phyloP scores from a whole-genome alignment of 2,329 filamentous ascomycete species.

The Orbilia oligospora region DNA sequence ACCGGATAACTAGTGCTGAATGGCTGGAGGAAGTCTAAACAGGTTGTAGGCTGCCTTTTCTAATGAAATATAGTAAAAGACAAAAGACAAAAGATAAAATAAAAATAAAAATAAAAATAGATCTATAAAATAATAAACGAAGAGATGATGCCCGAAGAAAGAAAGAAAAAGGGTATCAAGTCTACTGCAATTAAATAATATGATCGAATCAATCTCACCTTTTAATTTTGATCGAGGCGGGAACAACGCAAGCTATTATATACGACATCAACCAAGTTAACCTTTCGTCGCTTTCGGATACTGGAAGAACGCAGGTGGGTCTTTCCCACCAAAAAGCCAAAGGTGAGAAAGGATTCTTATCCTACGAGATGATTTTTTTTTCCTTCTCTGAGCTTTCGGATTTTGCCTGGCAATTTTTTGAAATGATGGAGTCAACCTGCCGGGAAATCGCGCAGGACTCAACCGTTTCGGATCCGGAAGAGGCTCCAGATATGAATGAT shows the following conservation, averaged over 20 bases:
- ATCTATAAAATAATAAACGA: too few species aligned
- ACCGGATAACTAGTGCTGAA: conserved; percentile 8
- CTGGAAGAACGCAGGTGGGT: conserved; percentile 34
- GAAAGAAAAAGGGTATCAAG: conserved; percentile 15
- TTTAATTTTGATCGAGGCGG: too few species aligned
- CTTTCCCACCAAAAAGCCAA: neutral
- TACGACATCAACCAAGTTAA: neutral
- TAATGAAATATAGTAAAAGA: too few species aligned
- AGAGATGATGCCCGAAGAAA: too few species aligned
- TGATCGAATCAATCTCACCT: neutral
- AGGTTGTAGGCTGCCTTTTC: conserved; percentile 7
- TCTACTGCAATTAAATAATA: conserved; percentile 1
- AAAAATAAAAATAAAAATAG: neutral
- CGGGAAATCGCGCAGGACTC: conserved; percentile 58
- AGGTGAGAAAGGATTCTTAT: conserved; percentile 39
- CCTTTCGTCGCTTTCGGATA: conserved; percentile 50
- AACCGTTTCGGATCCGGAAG: conserved; percentile 57
- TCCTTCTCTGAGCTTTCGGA: conserved; percentile 31
- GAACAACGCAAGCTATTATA: conserved; percentile 54
- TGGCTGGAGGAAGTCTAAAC: conserved; percentile 39
- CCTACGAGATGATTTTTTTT: conserved; percentile 28
- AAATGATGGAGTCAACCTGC: conserved; percentile 28
- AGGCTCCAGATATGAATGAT: conserved; percentile 34
- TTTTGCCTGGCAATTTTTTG: conserved; percentile 25
- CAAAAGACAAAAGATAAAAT: neutral